Base-by-base conservation (phyloP, 805 yeast species). In the Saccharomycopsis fodiens region DNA sequence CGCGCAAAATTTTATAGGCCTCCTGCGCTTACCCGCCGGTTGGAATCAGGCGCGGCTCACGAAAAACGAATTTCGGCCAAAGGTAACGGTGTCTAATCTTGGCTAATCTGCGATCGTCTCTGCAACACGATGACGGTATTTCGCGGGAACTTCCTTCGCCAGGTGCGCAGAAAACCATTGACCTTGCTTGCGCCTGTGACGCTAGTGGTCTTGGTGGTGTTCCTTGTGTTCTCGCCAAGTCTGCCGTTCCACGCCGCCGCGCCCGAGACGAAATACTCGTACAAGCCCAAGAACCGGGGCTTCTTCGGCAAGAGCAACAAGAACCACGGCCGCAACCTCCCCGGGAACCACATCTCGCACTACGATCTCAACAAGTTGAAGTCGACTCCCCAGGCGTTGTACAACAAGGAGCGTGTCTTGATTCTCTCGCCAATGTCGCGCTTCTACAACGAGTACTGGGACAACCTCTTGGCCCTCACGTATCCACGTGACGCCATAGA, bases 401-500 rank as follows among this genome's bases (percentile, higher is more conserved):
- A 72, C 48, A 83, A 86, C 62, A 76, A 75, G 56, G 97, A 93
- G 60, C 82, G 84, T 52, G 85, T 93, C 17, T 70, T 93, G 59
- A 78, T 93, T 47, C 72, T 93, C 59, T 80, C 97, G 1, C 98
- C 98, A 31, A 79, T 93, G 77, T 82, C 95, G 37, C 76, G 79
- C 53, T 93, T 93, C 60, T 79, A 85, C 60, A 78, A 79, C 27
- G 82, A 77, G 53, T 93, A 88, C 67, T 93, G 97, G 97, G 76
- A 75, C 32, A 93, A 93, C 62, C 65, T 93, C 50, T 63, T 83
- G 50, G 71, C 71, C 54, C 66, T 93, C 55, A 68, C 79, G 17
- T 93, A 93, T 62, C 97, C 96, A 45, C 84, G 91, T 62, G 80
- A 78, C 42, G 73, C 85, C 51, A 73, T 91, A 42, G 94, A 89